phyloP scores from a whole-genome alignment of 176 grass and related monocot species.

The Pontederia paniculata region DNA sequence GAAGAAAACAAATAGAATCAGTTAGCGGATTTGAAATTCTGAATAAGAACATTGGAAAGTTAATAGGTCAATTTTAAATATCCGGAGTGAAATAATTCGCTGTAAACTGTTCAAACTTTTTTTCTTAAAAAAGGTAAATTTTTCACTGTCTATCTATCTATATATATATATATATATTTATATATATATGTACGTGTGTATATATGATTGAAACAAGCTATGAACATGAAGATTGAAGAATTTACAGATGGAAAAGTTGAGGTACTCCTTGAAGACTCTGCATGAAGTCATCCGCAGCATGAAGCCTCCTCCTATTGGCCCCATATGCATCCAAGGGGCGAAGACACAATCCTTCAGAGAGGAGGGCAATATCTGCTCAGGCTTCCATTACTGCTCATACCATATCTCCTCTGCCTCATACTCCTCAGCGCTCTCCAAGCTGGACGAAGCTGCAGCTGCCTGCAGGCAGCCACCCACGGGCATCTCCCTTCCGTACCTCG shows the following conservation, averaged over 20 bases:
- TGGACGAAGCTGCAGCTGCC: not conserved
- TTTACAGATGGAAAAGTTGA: conserved; percentile 22
- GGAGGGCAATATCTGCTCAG: not conserved
- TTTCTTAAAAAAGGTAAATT: too few species aligned
- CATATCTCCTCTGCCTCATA: conserved; percentile 1
- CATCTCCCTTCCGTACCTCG: not conserved
- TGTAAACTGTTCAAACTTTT: too few species aligned
- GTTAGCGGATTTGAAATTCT: too few species aligned
- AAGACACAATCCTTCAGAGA: conserved; percentile 25
- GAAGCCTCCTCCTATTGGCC: conserved; percentile 15
- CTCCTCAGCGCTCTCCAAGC: conserved; percentile 3
- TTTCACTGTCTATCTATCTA: too few species aligned
- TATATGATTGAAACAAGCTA: too few species aligned
- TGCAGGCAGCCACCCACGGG: not conserved
- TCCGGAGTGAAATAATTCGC: too few species aligned
- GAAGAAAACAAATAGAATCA: too few species aligned
- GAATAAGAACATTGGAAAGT: too few species aligned
- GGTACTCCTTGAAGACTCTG: conserved; percentile 28
- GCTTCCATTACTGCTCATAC: not conserved
- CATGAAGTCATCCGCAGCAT: conserved; percentile 26
- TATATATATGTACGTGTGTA: too few species aligned
- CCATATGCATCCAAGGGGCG: conserved; percentile 19
- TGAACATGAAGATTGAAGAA: too few species aligned
- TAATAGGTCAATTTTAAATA: too few species aligned
- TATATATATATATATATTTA: too few species aligned